Base-by-base conservation (phyloP, 495 filamentous ascomycete genomes). In the Daldinia caldariorum region DNA sequence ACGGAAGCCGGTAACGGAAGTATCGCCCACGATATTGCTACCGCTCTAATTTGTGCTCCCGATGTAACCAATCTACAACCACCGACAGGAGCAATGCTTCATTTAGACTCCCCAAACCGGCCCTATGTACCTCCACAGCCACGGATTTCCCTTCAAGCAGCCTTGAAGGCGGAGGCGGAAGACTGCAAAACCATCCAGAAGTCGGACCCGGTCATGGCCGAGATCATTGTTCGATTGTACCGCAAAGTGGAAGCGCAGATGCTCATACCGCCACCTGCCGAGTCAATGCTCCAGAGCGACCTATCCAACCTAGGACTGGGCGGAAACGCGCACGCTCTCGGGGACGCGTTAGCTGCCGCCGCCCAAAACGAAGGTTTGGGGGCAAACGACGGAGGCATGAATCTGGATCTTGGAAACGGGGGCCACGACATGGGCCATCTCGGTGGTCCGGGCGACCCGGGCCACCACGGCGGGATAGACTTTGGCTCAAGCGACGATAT, bases 171-270 rank as follows among this genome's bases (percentile, higher is more conserved):
- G 3, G 84, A 88, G 54, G 87, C 88, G 14, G 87, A 90, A 7
- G 84, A 89, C 56, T 89, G 89, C 22, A 84, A 87, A 18, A 85
- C 82, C 18, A 74, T 91, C 0, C 85, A 89, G 9, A 88, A 89
- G 63, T 81, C 81, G 34, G 88, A 94, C 56, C 80, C 83, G 6
- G 58, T 80, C 0, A 81, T 86, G 47, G 92, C 92, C 0, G 89
- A 92, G 69, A 83, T 88, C 2, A 81, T 93, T n/a, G 89, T 96
- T 2, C 88, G 93, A 3, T 83, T 97, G 20, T 85, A 88, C 75
- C 84, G 92, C 2, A 87, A 90, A 18, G 92, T 97, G 6, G 91
- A 94, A 71, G 83, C 88, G 4, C 86, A 83, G 72, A 73, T 82
- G 74, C 72, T 78, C 29, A 67, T 74, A 34, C 78, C 78, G 0